Evolutionary conservation across 75 land plant genomes (phyloP).

Genomic region (Cunninghamia lanceolata): DNA sequence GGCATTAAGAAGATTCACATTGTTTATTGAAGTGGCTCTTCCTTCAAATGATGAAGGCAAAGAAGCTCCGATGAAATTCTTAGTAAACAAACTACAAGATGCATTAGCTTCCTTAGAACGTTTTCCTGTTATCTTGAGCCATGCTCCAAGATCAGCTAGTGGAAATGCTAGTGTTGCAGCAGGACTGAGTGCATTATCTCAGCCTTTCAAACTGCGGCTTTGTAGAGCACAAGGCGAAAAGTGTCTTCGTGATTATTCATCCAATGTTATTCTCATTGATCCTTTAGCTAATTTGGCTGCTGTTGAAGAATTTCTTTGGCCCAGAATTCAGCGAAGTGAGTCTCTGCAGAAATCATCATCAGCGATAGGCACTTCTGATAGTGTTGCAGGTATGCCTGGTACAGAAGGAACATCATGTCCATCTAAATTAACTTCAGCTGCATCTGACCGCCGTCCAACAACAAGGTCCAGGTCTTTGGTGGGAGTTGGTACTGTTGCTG

Average conservation of each 20-base stretch:
- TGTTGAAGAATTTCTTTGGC: constrained; percentile 94
- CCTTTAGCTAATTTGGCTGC: constrained; percentile 91
- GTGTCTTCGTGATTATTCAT: constrained; percentile 90
- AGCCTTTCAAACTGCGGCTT: constrained; percentile 86
- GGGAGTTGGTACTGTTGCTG: constrained; percentile 41
- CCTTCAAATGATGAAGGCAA: constrained; percentile 35
- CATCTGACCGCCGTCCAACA: constrained; percentile 63
- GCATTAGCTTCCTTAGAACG: constrained; percentile 95
- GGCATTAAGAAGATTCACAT: constrained; percentile 67
- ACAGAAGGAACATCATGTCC: constrained; percentile 47
- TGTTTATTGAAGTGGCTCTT: constrained; percentile 69
- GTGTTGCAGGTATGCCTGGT: constrained; percentile 30
- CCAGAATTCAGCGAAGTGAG: constrained; percentile 70
- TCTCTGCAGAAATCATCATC: constrained; percentile 48
- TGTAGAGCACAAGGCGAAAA: constrained; percentile 87
- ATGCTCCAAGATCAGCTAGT: constrained; percentile 67
- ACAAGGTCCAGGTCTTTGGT: constrained; percentile 79
- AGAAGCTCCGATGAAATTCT: constrained; percentile 56
- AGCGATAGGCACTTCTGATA: constrained; percentile 44
- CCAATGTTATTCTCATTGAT: constrained; percentile 88
- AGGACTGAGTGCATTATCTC: constrained; percentile 83
- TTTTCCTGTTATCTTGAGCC: constrained; percentile 90
- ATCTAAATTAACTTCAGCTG: constrained; percentile 47
- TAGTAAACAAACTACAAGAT: constrained; percentile 88
- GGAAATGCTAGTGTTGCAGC: constrained; percentile 78